Evolutionary conservation across 2,329 filamentous ascomycete genomes (phyloP).

Genomic region (Fusarium sp.): DNA sequence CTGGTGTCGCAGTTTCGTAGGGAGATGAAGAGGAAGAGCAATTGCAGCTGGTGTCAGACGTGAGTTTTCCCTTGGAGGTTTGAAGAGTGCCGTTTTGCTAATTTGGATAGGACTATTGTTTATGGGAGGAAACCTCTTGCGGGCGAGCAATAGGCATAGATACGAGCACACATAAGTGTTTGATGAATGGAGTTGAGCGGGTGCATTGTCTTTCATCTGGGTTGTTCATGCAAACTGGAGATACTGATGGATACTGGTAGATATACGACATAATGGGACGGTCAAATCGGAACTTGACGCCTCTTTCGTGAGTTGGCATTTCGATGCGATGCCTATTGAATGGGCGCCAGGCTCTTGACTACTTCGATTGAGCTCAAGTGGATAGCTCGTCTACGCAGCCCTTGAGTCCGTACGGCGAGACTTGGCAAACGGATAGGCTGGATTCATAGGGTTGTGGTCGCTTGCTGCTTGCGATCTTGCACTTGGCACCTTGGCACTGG

Average conservation of each 20-base stretch:
- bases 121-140: conserved; percentile 37
- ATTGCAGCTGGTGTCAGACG: conserved; percentile 33
- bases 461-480: too few relatives aligned
- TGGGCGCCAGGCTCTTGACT: too few relatives aligned
- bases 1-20: conserved; percentile 43
- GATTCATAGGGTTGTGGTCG: too few relatives aligned
- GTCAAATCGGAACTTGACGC: too few relatives aligned
- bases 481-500: too few relatives aligned
- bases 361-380: too few relatives aligned
- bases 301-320: too few relatives aligned
- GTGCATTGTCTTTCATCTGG: background rate
- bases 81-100: background rate
- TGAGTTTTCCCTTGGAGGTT: conserved; percentile 10
- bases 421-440: too few relatives aligned
- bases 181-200: background rate
- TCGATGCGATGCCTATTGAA: too few relatives aligned
- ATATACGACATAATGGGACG: too few relatives aligned
- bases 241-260: background rate
- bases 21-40: conserved; percentile 32
- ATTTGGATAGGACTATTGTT: conserved; percentile 31
- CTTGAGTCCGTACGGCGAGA: too few relatives aligned
- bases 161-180: background rate
- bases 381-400: too few relatives aligned
- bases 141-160: background rate
- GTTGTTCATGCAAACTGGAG: background rate